Evolutionary conservation across 257 asterid species (phyloP).

Genomic region (Jacaranda copaia): DNA sequence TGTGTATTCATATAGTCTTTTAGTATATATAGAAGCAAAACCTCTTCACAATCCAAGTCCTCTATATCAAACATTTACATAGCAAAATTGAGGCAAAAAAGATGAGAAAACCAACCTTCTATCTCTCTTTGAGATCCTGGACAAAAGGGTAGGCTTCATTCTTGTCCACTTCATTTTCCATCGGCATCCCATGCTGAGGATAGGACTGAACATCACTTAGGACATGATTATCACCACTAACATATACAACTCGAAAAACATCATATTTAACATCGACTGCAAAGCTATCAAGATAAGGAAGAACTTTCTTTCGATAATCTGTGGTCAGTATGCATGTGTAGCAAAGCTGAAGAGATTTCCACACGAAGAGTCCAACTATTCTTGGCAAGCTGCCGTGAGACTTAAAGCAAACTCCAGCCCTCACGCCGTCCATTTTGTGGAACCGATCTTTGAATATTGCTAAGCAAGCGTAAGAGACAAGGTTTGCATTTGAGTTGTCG

Average conservation of each 20-base stretch:
- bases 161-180: conserved; percentile 38
- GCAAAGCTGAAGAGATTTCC: conserved; percentile 70
- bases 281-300: conserved; percentile 56
- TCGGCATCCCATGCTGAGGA: conserved; percentile 26
- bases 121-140: conserved; percentile 18
- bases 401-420: conserved; percentile 59
- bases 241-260: conserved; percentile 61
- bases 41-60: no score
- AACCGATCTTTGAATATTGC: conserved; percentile 63
- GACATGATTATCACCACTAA: conserved; percentile 42
- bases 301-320: conserved; percentile 47
- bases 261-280: conserved; percentile 63
- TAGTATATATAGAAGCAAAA: no score
- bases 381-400: conserved; percentile 39
- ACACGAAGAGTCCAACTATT: conserved; percentile 49
- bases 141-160: conserved; percentile 12
- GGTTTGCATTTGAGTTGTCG: background rate
- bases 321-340: conserved; percentile 53
- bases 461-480: conserved; percentile 42
- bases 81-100: background rate
- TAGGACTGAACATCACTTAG: conserved; percentile 17
- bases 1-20: no score
- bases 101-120: background rate
- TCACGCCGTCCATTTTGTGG: conserved; percentile 58
- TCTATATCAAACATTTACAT: background rate